Conservation (phyloP, 2,329 filamentous ascomycete genomes). For the Ploettnerulaceae sp. region DNA sequence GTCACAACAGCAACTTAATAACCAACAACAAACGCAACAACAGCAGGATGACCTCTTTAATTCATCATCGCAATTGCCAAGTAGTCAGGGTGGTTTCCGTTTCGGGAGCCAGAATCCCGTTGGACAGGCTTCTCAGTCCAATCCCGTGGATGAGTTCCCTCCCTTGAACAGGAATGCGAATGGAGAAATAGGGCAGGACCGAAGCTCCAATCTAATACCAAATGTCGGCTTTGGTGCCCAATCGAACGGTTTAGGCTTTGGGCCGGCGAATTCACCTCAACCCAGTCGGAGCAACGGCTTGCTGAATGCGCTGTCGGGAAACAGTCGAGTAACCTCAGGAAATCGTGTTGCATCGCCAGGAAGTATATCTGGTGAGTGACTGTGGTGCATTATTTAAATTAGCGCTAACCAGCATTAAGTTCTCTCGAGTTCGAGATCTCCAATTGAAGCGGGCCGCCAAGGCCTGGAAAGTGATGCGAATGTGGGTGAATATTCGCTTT, state of each 20-base stretch:
- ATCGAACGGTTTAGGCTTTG: constrained; percentile 37
- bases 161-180: constrained; percentile 54
- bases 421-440: constrained; percentile 28
- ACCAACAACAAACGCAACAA: constrained; percentile 32
- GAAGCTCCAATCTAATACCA: constrained; percentile 47
- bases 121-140: constrained; percentile 36
- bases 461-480: constrained; percentile 23
- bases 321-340: constrained; percentile 44
- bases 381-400: background rate
- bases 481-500: constrained; percentile 20
- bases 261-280: constrained; percentile 35
- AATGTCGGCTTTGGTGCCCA: constrained; percentile 52
- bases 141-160: constrained; percentile 55
- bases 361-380: constrained; percentile 28
- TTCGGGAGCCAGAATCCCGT: constrained; percentile 34
- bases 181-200: constrained; percentile 54
- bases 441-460: constrained; percentile 25
- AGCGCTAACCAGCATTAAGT: constrained; percentile 16
- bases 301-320: constrained; percentile 59
- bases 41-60: constrained; percentile 35
- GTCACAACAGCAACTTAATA: constrained; percentile 28
- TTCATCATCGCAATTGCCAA: constrained; percentile 32
- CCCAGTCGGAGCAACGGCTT: constrained; percentile 54
- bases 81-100: constrained; percentile 31
- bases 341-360: constrained; percentile 30